Conservation (phyloP, 768 basidiomycete species). For the Suillus plorans region DNA sequence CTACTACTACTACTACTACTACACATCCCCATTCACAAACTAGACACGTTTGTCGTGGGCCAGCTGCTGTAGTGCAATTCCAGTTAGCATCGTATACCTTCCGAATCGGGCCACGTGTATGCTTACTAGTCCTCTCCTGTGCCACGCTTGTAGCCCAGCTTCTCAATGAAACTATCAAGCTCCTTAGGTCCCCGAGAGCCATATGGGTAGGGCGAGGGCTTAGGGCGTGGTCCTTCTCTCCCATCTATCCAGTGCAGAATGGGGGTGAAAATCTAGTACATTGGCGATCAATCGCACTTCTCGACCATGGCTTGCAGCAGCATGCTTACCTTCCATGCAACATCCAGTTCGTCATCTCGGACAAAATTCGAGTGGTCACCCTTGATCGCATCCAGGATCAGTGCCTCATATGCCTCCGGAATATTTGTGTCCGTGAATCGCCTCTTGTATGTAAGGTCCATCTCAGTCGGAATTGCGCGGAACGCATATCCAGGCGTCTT, state of each 20-base stretch:
- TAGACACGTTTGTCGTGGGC: conserved; percentile 27
- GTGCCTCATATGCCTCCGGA: conserved; percentile 94
- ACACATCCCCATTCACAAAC: conserved; percentile 15
- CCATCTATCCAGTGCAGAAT: conserved; percentile 97
- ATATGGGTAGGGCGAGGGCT: conserved; percentile 80
- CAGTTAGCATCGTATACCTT: neutral
- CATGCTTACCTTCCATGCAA: conserved; percentile 87
- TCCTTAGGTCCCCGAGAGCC: conserved; percentile 93
- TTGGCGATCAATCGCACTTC: conserved; percentile 5
- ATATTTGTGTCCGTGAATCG: conserved; percentile 90
- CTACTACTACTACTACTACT: too few relatives aligned
- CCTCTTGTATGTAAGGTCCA: conserved; percentile 98
- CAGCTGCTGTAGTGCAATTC: conserved; percentile 19
- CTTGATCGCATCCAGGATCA: conserved; percentile 93
- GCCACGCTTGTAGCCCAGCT: conserved; percentile 73
- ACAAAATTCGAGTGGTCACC: conserved; percentile 99
- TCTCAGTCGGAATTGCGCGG: conserved; percentile 90
- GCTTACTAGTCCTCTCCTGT: conserved; percentile 72
- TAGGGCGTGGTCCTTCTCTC: conserved; percentile 60
- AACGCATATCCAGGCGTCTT: conserved; percentile 92
- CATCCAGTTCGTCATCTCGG: conserved; percentile 93
- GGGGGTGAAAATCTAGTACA: conserved; percentile 81
- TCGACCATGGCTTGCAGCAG: neutral
- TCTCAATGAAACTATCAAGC: conserved; percentile 71
- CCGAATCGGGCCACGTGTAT: neutral